Evolutionary conservation across 2,329 filamentous ascomycete genomes (phyloP), one percentile per base, ranked within the genome.

Genomic region (Fusarium foetens): DNA sequence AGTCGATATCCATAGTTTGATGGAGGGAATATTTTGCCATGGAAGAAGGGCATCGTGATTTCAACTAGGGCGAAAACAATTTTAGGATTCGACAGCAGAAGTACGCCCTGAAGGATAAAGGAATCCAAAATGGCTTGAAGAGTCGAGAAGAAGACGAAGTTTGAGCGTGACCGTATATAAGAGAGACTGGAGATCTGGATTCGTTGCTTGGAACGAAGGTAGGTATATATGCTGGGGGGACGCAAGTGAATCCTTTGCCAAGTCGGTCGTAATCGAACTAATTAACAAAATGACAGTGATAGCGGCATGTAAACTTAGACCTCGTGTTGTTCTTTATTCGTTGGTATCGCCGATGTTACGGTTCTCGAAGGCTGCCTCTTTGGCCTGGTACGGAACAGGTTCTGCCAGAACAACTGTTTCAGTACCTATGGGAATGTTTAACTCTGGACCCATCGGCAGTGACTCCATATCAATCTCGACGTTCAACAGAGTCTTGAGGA

Each of bases 401-500:
- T 88, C 83, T 1, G 95, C 94, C 55, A 90, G 80, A 11, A 96
- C 86, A 2, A 98, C 89, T 8, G 95, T 98, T 84, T 98, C 95
- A 42, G 95, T 88, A 0, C 94, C 93, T 1, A 86, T 88, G 0
- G 91, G 92, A 23, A 87, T 88, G 60, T 89, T 85, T 68, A 91
- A 87, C 74, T 96, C 94, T 4, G 92, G 91, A 0, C 94, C 95
- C 90, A 94, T 96, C 0, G 95, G 95, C 78, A 98, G 81, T n/a
- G 86, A 85, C 42, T 97, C 94, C 8, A 97, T 83, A 80, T 97
- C 93, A 62, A 98, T 92, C 35, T 94, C 89, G 80, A 90, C 86
- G 25, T 92, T 91, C 58, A 98, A 80, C 60, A 98, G 79, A 69
- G 88, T 90, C 82, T 92, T 93, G 63, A 98, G 83, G 35, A 98